phyloP scores from a whole-genome alignment of 2,329 filamentous ascomycete genomes.

The Monilinia laxa region DNA sequence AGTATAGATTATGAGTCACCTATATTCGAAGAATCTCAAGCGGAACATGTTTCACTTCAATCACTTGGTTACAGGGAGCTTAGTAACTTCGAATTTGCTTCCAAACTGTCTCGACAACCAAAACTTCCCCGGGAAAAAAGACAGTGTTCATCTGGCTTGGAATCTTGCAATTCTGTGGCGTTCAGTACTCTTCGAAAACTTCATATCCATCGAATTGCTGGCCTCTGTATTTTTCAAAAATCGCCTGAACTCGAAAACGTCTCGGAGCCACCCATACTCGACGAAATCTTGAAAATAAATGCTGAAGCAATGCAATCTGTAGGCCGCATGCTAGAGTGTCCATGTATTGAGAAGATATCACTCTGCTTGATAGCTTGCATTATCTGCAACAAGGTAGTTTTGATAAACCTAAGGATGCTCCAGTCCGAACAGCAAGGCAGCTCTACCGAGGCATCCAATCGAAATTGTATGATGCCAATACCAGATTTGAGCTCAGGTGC shows the following conservation, averaged over 20 bases:
- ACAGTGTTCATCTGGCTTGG: neutral
- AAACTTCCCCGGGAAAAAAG: neutral
- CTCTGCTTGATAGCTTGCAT: neutral
- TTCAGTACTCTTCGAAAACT: too few species aligned
- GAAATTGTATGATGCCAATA: neutral
- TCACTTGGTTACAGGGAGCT: neutral
- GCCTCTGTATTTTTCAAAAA: too few species aligned
- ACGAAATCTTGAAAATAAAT: neutral
- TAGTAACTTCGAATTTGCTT: neutral
- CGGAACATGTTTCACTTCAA: too few species aligned
- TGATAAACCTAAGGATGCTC: neutral
- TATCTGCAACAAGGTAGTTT: neutral
- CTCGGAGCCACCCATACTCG: neutral
- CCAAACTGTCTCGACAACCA: neutral
- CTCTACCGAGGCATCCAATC: neutral
- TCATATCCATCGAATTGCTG: too few species aligned
- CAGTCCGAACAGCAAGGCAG: neutral
- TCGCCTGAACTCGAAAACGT: too few species aligned
- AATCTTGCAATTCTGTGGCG: neutral
- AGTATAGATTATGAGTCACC: too few species aligned
- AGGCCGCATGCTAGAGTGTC: neutral
- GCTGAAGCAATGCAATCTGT: neutral
- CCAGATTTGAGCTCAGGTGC: neutral
- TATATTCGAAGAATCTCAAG: neutral
- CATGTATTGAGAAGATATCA: neutral